Base-by-base conservation (phyloP, 306 rosid genomes). In the peach (Prunus persica) region DNA sequence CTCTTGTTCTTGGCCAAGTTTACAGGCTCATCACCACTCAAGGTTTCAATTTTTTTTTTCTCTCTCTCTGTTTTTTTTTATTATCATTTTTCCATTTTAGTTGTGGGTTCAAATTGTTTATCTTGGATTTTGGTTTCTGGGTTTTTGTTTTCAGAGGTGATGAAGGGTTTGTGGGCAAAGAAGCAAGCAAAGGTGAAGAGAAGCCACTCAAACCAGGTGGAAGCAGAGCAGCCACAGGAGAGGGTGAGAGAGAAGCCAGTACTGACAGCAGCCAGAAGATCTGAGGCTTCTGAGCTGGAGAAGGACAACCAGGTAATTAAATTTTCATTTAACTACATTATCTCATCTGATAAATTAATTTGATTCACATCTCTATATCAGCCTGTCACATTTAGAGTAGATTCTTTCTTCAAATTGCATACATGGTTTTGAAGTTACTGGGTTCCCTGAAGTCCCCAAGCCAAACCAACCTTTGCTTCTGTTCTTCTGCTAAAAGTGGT, bases 1-100 rank as follows among this genome's bases (percentile, higher is more conserved):
- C 88, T 10, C 99, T 95, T 78, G 86, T 91, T 69, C 97, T 95
- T 75, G 99, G 99, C 28, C 96, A 95, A 79, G 97, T 91, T 82
- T 95, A 95, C 80, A 87, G 99, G 54, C 99, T 95, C 79, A 84
- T 95, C 81, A 77, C 97, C 11, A 77, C 93, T 65, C 89, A 92
- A 89, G 99, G 99, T 95, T 52, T 67, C 11, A 8, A 63, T 22
- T 63, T 63, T 16, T 13, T 11, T 4, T 18, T 5, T 12, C 22
- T 11, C 28, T 28, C 19, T 38, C 25, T 12, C 8, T 22, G 2
- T 12, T 19, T 12, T 11, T 43, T 43, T 27, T 55, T 41, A 24
- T 16, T 18, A n/a, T 1, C 18, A 27, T 25, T 70, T 61, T 1
- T 63, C 20, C 20, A 67, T 2, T 1, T 58, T 75, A 14, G 78